Evolutionary conservation across 2,329 filamentous ascomycete genomes (phyloP).

Genomic region (Triangularia verruculosa): DNA sequence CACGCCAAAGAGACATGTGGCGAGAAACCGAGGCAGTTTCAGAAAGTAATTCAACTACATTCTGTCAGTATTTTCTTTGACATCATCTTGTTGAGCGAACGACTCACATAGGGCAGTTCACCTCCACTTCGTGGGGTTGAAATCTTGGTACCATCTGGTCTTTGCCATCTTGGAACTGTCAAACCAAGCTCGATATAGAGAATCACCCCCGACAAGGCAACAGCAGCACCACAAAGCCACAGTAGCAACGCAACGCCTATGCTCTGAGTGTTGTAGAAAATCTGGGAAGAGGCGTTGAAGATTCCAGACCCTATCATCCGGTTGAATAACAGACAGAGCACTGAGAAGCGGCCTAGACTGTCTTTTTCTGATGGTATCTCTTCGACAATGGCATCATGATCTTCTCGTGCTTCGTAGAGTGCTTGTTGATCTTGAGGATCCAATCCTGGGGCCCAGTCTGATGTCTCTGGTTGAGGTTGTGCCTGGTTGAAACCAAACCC

Average conservation of each 20-base stretch:
- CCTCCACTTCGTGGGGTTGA: conserved; percentile 20
- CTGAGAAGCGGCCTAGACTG: conserved; percentile 17
- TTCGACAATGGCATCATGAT: conserved; percentile 18
- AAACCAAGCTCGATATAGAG: conserved; percentile 23
- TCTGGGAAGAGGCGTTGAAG: conserved; percentile 18
- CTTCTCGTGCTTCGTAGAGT: conserved; percentile 13
- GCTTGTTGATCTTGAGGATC: conserved; percentile 11
- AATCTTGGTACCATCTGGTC: conserved; percentile 13
- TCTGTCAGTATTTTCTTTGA: neutral
- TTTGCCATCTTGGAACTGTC: conserved; percentile 16
- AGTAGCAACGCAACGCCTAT: conserved; percentile 16
- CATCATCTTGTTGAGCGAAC: neutral
- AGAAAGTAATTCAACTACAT: conserved; percentile 20
- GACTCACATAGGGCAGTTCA: conserved; percentile 18
- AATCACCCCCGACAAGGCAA: conserved; percentile 14
- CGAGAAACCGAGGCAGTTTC: conserved; percentile 17
- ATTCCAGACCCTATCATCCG: conserved; percentile 20
- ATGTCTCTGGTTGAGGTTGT: neutral
- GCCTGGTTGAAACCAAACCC: neutral
- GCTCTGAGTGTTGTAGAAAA: conserved; percentile 24
- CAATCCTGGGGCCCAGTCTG: conserved; percentile 16
- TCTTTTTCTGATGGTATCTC: conserved; percentile 16
- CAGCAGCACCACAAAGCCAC: conserved; percentile 16
- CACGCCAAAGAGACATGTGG: conserved; percentile 21
- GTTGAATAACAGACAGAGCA: conserved; percentile 19